Percentiles rank a stretch among this genome's conserved stretches.
Conservation (phyloP, 2,329 filamentous ascomycete genomes). For the Sordariomycetes sp. region DNA sequence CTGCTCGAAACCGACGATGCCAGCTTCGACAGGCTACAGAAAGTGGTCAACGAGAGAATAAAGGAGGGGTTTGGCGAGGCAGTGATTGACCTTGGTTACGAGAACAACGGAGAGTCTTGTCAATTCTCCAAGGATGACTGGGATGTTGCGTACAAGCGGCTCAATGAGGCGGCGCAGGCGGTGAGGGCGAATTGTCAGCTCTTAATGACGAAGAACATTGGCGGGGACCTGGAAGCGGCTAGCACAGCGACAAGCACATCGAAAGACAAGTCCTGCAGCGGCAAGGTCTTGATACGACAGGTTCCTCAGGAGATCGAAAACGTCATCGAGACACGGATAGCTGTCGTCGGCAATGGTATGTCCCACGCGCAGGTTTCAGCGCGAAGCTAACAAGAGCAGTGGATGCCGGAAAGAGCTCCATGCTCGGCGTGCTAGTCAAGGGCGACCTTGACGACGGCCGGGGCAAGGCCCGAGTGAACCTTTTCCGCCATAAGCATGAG, state of each 20-base stretch:
- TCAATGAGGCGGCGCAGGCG: slow-evolving; percentile 56
- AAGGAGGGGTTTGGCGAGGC: slow-evolving; percentile 82
- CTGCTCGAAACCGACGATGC: slow-evolving; percentile 55
- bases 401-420: slow-evolving; percentile 93
- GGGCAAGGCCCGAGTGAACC: slow-evolving; percentile 85
- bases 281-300: slow-evolving; percentile 80
- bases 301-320: slow-evolving; percentile 68
- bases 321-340: slow-evolving; percentile 91
- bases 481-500: slow-evolving; percentile 97
- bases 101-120: slow-evolving; percentile 85
- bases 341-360: slow-evolving; percentile 86
- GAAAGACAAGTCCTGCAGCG: slow-evolving; percentile 66
- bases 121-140: slow-evolving; percentile 65
- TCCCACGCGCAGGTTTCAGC: no score
- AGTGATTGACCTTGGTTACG: slow-evolving; percentile 84
- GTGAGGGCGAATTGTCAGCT: slow-evolving; percentile 69
- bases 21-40: slow-evolving; percentile 52
- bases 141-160: slow-evolving; percentile 57
- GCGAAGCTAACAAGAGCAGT: no score
- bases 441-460: slow-evolving; percentile 90
- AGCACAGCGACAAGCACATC: slow-evolving; percentile 37
- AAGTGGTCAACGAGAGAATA: slow-evolving; percentile 58
- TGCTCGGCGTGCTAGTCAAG: slow-evolving; percentile 92
- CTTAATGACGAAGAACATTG: slow-evolving; percentile 84
- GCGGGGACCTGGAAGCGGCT: slow-evolving; percentile 63